Conservation (phyloP, 2,329 filamentous ascomycete genomes). For the Saccharata proteae region DNA sequence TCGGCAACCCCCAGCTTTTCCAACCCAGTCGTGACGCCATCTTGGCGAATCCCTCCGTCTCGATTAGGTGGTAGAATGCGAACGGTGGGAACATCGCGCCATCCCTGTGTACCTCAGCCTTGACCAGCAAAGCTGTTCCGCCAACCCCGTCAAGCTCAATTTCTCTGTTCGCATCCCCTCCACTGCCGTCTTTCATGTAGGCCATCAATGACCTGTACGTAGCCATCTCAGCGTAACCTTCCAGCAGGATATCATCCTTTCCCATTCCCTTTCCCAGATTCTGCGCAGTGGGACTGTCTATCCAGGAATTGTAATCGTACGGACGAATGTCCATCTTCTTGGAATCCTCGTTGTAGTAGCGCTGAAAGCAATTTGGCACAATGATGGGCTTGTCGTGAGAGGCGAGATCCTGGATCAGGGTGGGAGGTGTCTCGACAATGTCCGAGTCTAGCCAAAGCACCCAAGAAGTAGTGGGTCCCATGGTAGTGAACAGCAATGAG, state of each 20-base stretch:
- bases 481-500: conserved; percentile 84
- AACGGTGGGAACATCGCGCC: conserved; percentile 98
- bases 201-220: conserved; percentile 91
- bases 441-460: conserved; percentile 93
- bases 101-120: conserved; percentile 92
- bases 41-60: conserved; percentile 95
- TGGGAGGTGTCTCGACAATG: conserved; percentile 74
- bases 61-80: conserved; percentile 89
- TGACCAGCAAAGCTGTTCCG: conserved; percentile 83
- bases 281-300: conserved; percentile 71
- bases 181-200: conserved; percentile 49
- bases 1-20: conserved; percentile 76
- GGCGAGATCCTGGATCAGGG: conserved; percentile 85
- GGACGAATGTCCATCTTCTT: conserved; percentile 63
- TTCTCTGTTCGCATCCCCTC: conserved; percentile 43
- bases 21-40: conserved; percentile 88
- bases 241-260: conserved; percentile 81
- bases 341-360: conserved; percentile 57
- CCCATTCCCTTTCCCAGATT: conserved; percentile 69
- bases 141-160: conserved; percentile 85
- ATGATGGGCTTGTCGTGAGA: conserved; percentile 80
- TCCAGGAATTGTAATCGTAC: conserved; percentile 98
- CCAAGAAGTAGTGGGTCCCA: conserved; percentile 86
- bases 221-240: conserved; percentile 86
- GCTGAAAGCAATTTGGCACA: conserved; percentile 91